Conservation (phyloP, 2,329 filamentous ascomycete genomes). For the Aquanectria penicillioides region DNA sequence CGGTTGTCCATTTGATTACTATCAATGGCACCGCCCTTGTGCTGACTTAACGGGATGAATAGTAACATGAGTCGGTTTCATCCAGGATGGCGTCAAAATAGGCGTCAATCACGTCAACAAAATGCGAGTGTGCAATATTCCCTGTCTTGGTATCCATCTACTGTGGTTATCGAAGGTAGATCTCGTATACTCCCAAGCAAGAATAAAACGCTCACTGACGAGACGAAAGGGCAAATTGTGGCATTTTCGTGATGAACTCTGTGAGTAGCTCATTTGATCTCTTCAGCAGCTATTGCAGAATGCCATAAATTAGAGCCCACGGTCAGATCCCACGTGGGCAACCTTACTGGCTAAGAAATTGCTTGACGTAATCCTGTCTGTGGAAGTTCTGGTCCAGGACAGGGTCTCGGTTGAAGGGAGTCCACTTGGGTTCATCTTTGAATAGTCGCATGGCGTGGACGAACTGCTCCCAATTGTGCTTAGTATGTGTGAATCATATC, state of each 20-base stretch:
- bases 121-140: not conserved
- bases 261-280: not conserved
- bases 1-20: too few species aligned
- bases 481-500: not conserved
- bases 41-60: not conserved
- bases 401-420: slow-evolving; percentile 81
- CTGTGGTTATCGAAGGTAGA: not conserved
- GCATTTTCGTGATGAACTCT: not conserved
- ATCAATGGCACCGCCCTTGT: too few species aligned
- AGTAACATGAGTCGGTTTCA: not conserved
- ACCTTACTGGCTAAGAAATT: slow-evolving; percentile 51
- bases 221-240: not conserved
- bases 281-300: too few species aligned
- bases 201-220: not conserved
- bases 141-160: not conserved
- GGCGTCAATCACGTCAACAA: slow-evolving; percentile 15
- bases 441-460: slow-evolving; percentile 96
- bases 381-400: slow-evolving; percentile 83
- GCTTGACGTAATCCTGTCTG: slow-evolving; percentile 78
- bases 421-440: slow-evolving; percentile 99
- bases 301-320: not conserved
- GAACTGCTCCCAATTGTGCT: slow-evolving; percentile 66
- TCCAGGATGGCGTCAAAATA: slow-evolving; percentile 5
- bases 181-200: not conserved
- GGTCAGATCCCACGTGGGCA: slow-evolving; percentile 32